Evolutionary conservation across 257 asterid genomes (phyloP).

Genomic region (Petunia axillaris): DNA sequence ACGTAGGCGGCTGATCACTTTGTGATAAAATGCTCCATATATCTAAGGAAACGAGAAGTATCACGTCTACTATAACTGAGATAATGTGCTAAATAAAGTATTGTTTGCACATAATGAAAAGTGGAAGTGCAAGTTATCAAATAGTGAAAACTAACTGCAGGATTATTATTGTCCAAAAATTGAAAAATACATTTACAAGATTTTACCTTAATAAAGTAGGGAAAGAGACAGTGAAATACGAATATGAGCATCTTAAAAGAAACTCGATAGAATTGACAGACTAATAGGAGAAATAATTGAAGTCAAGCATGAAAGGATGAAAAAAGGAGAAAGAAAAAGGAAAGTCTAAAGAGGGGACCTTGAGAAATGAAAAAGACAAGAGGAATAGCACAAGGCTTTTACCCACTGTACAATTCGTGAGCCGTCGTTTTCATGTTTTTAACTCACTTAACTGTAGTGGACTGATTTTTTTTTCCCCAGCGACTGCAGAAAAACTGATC

Average conservation of each 20-base stretch:
- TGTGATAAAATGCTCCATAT: too few relatives aligned
- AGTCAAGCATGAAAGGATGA: background rate
- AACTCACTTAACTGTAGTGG: background rate
- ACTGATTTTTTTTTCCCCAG: background rate
- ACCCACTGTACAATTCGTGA: constrained; percentile 23
- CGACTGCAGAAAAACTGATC: background rate
- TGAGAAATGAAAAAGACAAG: constrained; percentile 11
- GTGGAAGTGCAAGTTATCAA: background rate
- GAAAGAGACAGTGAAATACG: background rate
- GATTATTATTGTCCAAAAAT: background rate
- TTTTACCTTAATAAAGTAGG: background rate
- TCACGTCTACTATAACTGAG: too few relatives aligned
- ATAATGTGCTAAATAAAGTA: too few relatives aligned
- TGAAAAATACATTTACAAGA: background rate
- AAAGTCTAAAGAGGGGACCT: background rate
- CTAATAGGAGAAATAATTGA: background rate
- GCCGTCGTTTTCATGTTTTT: constrained; percentile 11
- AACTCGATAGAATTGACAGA: background rate
- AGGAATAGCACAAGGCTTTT: constrained; percentile 5
- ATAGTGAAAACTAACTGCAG: background rate
- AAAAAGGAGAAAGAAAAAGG: background rate
- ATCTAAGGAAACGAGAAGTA: too few relatives aligned
- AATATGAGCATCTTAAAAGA: background rate
- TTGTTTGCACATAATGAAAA: too few relatives aligned
- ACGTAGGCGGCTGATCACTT: too few relatives aligned